Evolutionary conservation across 2,329 filamentous ascomycete genomes (phyloP), one percentile per base, ranked within the genome.

Genomic region (Fusarium acutatum): DNA sequence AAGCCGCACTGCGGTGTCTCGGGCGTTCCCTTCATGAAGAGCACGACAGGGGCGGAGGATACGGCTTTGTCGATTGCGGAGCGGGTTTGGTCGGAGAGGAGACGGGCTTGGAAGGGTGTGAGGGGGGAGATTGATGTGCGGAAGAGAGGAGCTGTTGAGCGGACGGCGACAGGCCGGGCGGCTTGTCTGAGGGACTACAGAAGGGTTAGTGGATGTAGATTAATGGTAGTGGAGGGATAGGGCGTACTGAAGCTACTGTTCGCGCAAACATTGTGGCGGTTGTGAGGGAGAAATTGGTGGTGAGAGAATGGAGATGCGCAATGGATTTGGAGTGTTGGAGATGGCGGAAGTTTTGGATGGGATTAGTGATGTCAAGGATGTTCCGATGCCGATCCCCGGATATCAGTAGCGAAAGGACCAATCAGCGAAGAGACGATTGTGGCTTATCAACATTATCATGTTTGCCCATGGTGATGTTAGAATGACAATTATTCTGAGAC

Each of bases 21-120:
- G 66, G 96, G 96, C 3, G 96, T 98, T 67, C 96, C 96, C 87
- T 99, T 99, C 96, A 99, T 99, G 88, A 99, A 99, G 64, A 99
- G 88, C 2, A 99, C 96, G 1, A 99, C 96, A 5, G 96, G 96
- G 1, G 95, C 93, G 2, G 95, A 95, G 30, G 86, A 87, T 22
- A 99, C 92, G 37, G 96, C 96, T 82, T 95, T 94, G 83, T 98
- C 94, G 79, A 99, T 99, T 32, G 95, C 95, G 43, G 90, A 84
- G 71, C 89, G 91, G 17, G 94, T 96, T 80, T 94, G 89, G 77
- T 92, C 89, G 37, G 96, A 98, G 53, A 99, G 89, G 44, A 94
- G 88, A 64, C 95, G 92, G 67, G 88, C 84, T 71, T 87, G 86
- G 78, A 82, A 77, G 53, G 80, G 79, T 49, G 78, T 75, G 47